phyloP scores from a whole-genome alignment of 73 alveolate genomes.

The Urostyla sp. region DNA sequence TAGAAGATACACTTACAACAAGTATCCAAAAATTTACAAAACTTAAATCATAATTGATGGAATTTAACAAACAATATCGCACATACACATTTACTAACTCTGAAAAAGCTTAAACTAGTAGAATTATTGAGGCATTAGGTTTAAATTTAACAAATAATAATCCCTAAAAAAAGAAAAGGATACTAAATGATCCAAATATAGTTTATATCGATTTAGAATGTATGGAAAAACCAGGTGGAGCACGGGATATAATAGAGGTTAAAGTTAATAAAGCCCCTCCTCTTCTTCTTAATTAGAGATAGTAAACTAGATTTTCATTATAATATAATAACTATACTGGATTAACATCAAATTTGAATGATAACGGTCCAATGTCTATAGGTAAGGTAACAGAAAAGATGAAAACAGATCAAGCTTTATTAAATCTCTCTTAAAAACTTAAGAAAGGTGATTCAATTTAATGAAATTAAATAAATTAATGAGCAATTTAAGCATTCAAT shows the following conservation, averaged over 20 bases:
- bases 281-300: conserved; percentile 1
- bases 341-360: too few species aligned
- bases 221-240: conserved; percentile 28
- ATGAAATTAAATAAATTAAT: too few species aligned
- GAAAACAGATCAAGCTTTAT: too few species aligned
- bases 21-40: conserved; percentile 24
- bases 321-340: conserved; percentile 42
- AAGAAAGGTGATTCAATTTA: too few species aligned
- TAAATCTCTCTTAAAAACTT: too few species aligned
- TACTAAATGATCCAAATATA: conserved; percentile 40
- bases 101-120: conserved; percentile 16
- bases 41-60: conserved; percentile 12
- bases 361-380: too few species aligned
- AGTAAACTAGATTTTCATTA: conserved; percentile 8
- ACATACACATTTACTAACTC: conserved; percentile 18
- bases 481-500: too few species aligned
- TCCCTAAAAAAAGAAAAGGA: background rate
- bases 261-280: conserved; percentile 52
- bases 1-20: conserved; percentile 33
- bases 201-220: conserved; percentile 31
- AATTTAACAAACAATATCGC: conserved; percentile 32
- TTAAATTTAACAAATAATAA: background rate
- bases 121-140: conserved; percentile 36
- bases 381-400: too few species aligned
- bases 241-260: conserved; percentile 38